phyloP scores from a whole-genome alignment of 1,139 yeast species.

The Nadsonia commutata region DNA sequence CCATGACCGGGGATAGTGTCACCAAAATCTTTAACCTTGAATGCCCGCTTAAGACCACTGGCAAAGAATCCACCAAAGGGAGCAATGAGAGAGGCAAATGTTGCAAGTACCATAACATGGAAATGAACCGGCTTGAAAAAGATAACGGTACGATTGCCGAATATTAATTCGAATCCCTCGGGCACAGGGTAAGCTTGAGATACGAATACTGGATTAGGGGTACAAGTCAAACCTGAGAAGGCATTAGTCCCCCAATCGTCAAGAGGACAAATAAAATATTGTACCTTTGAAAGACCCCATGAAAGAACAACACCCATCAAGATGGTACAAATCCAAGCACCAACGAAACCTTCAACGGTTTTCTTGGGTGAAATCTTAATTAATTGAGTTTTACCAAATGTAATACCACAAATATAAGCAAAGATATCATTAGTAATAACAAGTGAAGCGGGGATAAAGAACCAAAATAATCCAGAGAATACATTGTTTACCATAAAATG shows the following conservation, averaged over 20 bases:
- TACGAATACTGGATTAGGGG: slow-evolving; percentile 72
- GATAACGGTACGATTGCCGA: slow-evolving; percentile 34
- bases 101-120: slow-evolving; percentile 74
- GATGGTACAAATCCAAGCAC: slow-evolving; percentile 94
- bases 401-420: slow-evolving; percentile 93
- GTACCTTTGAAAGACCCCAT: slow-evolving; percentile 45
- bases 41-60: slow-evolving; percentile 92
- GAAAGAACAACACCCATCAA: slow-evolving; percentile 57
- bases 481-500: slow-evolving; percentile 86
- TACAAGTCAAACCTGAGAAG: slow-evolving; percentile 57
- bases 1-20: slow-evolving; percentile 97
- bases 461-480: slow-evolving; percentile 87
- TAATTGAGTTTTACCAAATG: slow-evolving; percentile 86
- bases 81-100: slow-evolving; percentile 93
- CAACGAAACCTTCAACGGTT: slow-evolving; percentile 93
- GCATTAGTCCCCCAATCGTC: slow-evolving; percentile 41
- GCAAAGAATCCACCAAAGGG: slow-evolving; percentile 99
- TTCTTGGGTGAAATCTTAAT: slow-evolving; percentile 92
- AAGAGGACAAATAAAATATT: slow-evolving; percentile 83
- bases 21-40: slow-evolving; percentile 85
- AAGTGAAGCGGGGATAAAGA: slow-evolving; percentile 75
- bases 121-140: slow-evolving; percentile 74
- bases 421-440: slow-evolving; percentile 91
- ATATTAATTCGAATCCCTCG: slow-evolving; percentile 35
- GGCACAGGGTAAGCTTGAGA: slow-evolving; percentile 72